These are phyloP conservation scores for Aspergillus saccharolyticus DNA, from an alignment of 495 filamentous ascomycete species.

Conservation along the genomic window DNA sequence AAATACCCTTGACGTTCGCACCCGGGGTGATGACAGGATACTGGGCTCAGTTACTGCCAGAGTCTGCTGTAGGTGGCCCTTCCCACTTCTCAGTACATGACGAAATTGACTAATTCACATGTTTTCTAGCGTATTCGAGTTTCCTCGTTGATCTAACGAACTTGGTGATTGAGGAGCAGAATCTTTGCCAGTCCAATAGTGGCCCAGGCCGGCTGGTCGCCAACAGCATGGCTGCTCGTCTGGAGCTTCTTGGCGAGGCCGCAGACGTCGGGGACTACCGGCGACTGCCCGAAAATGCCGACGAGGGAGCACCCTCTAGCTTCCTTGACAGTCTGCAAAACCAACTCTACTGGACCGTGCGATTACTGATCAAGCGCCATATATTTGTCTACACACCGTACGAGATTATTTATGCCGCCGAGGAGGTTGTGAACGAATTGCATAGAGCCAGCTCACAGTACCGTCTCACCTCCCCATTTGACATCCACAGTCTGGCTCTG, in stretches of 20 bases:
- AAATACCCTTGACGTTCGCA: constrained; percentile 41
- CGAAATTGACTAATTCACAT: neutral
- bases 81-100: constrained; percentile 9
- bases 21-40: constrained; percentile 58
- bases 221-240: constrained; percentile 33
- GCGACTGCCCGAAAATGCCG: constrained; percentile 26
- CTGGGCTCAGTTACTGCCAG: constrained; percentile 61
- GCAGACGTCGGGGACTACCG: constrained; percentile 37
- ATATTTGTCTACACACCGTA: constrained; percentile 50
- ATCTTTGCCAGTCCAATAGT: constrained; percentile 39
- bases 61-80: constrained; percentile 56
- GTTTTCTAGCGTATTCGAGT: constrained; percentile 39
- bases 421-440: constrained; percentile 53
- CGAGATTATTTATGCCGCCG: constrained; percentile 59
- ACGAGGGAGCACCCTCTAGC: constrained; percentile 25
- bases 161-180: constrained; percentile 30
- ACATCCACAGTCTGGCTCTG: constrained; percentile 69
- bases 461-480: constrained; percentile 52
- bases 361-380: constrained; percentile 56
- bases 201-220: constrained; percentile 38
- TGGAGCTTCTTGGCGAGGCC: constrained; percentile 29
- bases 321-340: constrained; percentile 50
- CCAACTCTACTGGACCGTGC: constrained; percentile 70
- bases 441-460: constrained; percentile 46
- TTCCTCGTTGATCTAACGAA: constrained; percentile 40